Evolutionary conservation across 2,329 filamentous ascomycete species (phyloP).

Genomic region (Cytospora leucostoma): DNA sequence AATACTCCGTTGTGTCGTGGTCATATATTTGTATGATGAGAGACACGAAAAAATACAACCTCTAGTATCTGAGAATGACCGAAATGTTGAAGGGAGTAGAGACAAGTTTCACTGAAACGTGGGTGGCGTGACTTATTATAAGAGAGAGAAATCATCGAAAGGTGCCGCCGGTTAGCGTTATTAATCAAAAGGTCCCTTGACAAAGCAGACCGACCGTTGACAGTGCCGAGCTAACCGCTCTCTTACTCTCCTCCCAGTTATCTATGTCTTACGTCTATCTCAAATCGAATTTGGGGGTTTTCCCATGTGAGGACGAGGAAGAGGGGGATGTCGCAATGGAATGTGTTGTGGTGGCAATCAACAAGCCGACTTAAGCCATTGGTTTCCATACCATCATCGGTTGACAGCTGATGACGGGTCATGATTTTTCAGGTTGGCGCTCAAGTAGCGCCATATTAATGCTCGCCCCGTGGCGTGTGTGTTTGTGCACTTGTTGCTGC

Average conservation of each 20-base stretch:
- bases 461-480: background rate
- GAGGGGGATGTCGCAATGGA: background rate
- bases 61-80: background rate
- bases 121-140: constrained; percentile 18
- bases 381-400: background rate
- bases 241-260: no score
- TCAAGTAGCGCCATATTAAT: constrained; percentile 17
- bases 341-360: constrained; percentile 4
- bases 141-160: constrained; percentile 8
- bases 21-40: constrained; percentile 38
- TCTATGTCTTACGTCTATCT: background rate
- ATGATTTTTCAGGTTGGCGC: constrained; percentile 3
- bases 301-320: background rate
- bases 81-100: constrained; percentile 20
- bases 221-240: background rate
- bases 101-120: constrained; percentile 1
- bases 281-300: background rate
- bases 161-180: constrained; percentile 15
- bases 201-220: constrained; percentile 1
- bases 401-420: background rate
- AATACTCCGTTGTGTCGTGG: constrained; percentile 37
- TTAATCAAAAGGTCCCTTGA: constrained; percentile 8
- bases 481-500: background rate
- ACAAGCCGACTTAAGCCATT: constrained; percentile 24
- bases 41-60: constrained; percentile 9